phyloP scores from a whole-genome alignment of 2,329 filamentous ascomycete species.

The Fusarium sarcochroum region DNA sequence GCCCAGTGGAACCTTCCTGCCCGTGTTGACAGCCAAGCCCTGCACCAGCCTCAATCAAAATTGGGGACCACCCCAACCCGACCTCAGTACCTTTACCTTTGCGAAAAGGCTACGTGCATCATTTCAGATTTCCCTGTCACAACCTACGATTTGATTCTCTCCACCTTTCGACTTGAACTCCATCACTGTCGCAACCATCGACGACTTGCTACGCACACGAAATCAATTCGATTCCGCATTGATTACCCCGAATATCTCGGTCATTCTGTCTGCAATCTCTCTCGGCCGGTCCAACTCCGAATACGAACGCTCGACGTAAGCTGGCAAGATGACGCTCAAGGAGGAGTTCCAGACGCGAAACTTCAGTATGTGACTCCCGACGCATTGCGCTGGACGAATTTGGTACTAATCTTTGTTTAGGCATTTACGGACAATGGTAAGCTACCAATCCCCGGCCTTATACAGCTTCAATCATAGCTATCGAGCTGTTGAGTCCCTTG shows the following conservation, averaged over 20 bases:
- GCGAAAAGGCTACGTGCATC: slow-evolving; percentile 54
- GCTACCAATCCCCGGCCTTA: slow-evolving; percentile 47
- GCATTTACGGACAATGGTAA: slow-evolving; percentile 84
- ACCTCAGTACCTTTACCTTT: slow-evolving; percentile 23
- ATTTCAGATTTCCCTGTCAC: slow-evolving; percentile 47
- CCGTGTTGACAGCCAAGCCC: slow-evolving; percentile 44
- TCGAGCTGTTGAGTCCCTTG: slow-evolving; percentile 22
- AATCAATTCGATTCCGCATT: slow-evolving; percentile 20
- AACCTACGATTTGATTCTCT: slow-evolving; percentile 21
- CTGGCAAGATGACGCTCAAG: slow-evolving; percentile 75
- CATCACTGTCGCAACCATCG: slow-evolving; percentile 40
- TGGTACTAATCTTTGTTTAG: slow-evolving; percentile 60
- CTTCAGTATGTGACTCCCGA: slow-evolving; percentile 71
- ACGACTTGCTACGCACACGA: slow-evolving; percentile 31
- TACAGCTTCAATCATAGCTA: slow-evolving; percentile 19
- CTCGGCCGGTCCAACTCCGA: slow-evolving; percentile 29
- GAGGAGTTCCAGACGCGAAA: slow-evolving; percentile 81
- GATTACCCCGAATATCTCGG: slow-evolving; percentile 10
- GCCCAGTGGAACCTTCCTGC: slow-evolving; percentile 33
- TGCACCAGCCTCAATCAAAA: slow-evolving; percentile 50
- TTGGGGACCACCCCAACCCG: slow-evolving; percentile 42
- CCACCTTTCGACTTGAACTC: slow-evolving; percentile 19
- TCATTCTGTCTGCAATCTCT: slow-evolving; percentile 20
- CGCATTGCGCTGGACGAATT: slow-evolving; percentile 1
- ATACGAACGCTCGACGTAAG: slow-evolving; percentile 47